Evolutionary conservation across 495 filamentous ascomycete species (phyloP), one percentile per base, ranked within the genome.

Genomic region (Penicillium cinerascens): DNA sequence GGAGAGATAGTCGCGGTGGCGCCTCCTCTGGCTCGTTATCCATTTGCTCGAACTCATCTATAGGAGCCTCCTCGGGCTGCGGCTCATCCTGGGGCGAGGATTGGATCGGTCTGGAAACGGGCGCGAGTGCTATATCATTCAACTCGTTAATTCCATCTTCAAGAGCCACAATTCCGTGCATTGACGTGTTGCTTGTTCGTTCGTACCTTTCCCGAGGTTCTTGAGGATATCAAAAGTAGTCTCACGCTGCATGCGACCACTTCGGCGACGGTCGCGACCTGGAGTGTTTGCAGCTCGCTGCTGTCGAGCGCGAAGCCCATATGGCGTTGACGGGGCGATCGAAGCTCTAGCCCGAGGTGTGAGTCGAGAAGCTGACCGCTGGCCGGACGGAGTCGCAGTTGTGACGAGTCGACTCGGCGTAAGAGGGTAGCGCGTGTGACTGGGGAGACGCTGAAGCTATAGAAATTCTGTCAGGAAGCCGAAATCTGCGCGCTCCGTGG

Each of bases 201-300:
- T 54, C 64, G 22, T 72, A 68, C 81, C 74, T 69, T 75, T 81
- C 46, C 86, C 85, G 9, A 93, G 73, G 47, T 83, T 81, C 23
- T 82, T 78, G 25, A 92, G 63, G 18, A 83, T 73, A 62, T 91
- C 84, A 47, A 87, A 82, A 6, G 87, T 87, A 6, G 89, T 90
- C 66, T 91, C 88, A 40, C 88, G 79, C 60, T 86, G 83, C 52
- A 85, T 73, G 37, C 83, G 77, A 18, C 81, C 74, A 56, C 86
- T 91, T 49, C 78, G 78, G 45, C 88, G 75, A 3, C 87, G 79
- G 45, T 80, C 76, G n/a, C 80, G 76, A 21, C 80, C 85, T 22
- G 89, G 87, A 0, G 88, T 92, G 51, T 84, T 79, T n/a, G 84
- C 86, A n/a, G 85, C 81, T 35, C 87, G 82, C 40, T 88, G 83